phyloP scores from a whole-genome alignment of 257 asterid species.

The Nicotiana tomentosiformis region DNA sequence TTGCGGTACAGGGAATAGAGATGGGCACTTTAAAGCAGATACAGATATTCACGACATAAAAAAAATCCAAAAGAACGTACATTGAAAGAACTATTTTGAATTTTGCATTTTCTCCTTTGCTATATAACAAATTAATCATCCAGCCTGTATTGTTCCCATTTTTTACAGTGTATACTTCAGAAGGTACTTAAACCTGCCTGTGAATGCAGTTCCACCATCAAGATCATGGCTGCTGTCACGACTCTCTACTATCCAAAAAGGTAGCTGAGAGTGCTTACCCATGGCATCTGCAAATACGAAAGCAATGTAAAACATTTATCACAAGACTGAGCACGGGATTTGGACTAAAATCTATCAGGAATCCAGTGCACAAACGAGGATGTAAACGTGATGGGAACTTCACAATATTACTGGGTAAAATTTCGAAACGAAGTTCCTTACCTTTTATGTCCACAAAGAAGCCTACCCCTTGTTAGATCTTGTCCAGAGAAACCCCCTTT shows the following conservation, averaged over 20 bases:
- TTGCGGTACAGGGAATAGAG: not conserved
- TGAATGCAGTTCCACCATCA: not conserved
- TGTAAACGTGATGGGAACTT: not conserved
- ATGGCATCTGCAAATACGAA: not conserved
- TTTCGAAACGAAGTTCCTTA: slow-evolving; percentile 25
- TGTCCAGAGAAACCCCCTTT: slow-evolving; percentile 63
- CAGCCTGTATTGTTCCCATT: slow-evolving; percentile 19
- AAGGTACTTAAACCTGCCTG: slow-evolving; percentile 25
- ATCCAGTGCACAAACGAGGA: not conserved
- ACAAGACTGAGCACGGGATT: not conserved
- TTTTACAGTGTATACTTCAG: slow-evolving; percentile 53
- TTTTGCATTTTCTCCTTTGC: slow-evolving; percentile 11
- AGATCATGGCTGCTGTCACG: not conserved
- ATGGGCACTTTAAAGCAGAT: not conserved
- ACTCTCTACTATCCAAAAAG: not conserved
- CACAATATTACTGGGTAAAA: not conserved
- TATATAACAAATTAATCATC: not conserved
- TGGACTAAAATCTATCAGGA: not conserved
- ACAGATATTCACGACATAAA: not conserved
- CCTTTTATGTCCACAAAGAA: slow-evolving; percentile 21
- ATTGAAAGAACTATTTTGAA: slow-evolving; percentile 20
- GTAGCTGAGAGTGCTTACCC: not conserved
- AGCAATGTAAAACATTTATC: not conserved
- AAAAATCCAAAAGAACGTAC: slow-evolving; percentile 23
- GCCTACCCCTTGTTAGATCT: slow-evolving; percentile 54